phyloP scores from a whole-genome alignment of 805 yeast species.

The Lachancea sp. region DNA sequence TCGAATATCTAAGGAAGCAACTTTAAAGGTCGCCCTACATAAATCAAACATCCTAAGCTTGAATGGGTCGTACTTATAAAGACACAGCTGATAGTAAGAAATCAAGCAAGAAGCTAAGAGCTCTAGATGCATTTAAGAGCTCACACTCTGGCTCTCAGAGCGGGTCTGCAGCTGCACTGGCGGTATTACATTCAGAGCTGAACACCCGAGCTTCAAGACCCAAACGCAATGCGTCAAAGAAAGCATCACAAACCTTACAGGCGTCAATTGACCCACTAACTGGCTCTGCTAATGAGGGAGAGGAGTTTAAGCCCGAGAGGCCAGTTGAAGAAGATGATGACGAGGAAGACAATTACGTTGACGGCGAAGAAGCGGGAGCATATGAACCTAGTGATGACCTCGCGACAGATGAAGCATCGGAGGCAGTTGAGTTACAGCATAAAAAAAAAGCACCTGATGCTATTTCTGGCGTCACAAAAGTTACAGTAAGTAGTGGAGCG shows the following conservation, averaged over 20 bases:
- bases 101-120: not conserved
- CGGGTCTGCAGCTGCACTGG: slow-evolving; percentile 7
- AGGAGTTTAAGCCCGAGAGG: slow-evolving; percentile 5
- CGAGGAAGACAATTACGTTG: not conserved
- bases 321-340: slow-evolving; percentile 2
- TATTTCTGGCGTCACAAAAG: not conserved
- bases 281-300: slow-evolving; percentile 6
- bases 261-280: slow-evolving; percentile 8
- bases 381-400: not conserved
- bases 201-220: slow-evolving; percentile 2
- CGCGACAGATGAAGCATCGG: not conserved
- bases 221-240: slow-evolving; percentile 7
- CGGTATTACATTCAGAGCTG: slow-evolving; percentile 4
- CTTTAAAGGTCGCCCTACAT: not conserved
- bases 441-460: not conserved
- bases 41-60: not conserved
- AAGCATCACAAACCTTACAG: slow-evolving; percentile 5
- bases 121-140: slow-evolving; percentile 3
- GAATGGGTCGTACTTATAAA: slow-evolving; percentile 6
- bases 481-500: not conserved
- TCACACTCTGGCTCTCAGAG: not conserved
- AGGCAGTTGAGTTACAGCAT: not conserved
- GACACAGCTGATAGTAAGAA: slow-evolving; percentile 1
- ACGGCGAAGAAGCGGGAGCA: not conserved
- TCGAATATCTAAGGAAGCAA: slow-evolving; percentile 5